Evolutionary conservation across 495 filamentous ascomycete genomes (phyloP).

Genomic region (Jackrogersella minutella): DNA sequence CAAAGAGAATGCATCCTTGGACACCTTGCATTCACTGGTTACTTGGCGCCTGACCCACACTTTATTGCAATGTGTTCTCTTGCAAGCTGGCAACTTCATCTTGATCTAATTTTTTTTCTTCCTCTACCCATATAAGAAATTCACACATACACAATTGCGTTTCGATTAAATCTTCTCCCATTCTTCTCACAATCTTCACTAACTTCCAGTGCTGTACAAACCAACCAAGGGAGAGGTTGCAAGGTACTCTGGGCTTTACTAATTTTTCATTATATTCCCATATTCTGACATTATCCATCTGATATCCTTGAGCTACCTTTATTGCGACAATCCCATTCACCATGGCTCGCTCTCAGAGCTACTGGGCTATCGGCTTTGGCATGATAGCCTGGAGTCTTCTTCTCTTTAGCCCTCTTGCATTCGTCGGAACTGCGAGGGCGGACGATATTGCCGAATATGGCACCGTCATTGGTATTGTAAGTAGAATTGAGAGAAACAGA

Average conservation of each 20-base stretch:
- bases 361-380: constrained; percentile 66
- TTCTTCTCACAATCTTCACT: constrained; percentile 21
- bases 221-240: constrained; percentile 27
- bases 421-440: constrained; percentile 78
- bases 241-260: constrained; percentile 20
- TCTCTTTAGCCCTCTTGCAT: constrained; percentile 74
- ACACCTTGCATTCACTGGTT: constrained; percentile 7
- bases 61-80: constrained; percentile 45
- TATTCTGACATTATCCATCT: constrained; percentile 7
- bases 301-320: constrained; percentile 6
- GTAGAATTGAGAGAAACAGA: constrained; percentile 26
- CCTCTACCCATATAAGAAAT: constrained; percentile 26
- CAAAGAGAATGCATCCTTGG: constrained; percentile 8
- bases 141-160: constrained; percentile 24
- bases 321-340: constrained; percentile 35
- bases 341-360: constrained; percentile 65
- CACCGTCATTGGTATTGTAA: constrained; percentile 90
- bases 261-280: neutral
- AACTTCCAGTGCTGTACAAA: constrained; percentile 9
- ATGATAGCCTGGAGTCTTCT: constrained; percentile 85
- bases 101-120: constrained; percentile 27
- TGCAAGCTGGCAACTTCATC: constrained; percentile 43
- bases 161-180: constrained; percentile 21
- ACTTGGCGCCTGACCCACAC: constrained; percentile 35
- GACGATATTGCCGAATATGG: constrained; percentile 81